A percentile compares a stretch with the other conserved stretches of the same genome.
These are phyloP conservation scores for Gnomoniopsis sp. DNA, from an alignment of 2,329 filamentous ascomycete species.

Conservation along the genomic window DNA sequence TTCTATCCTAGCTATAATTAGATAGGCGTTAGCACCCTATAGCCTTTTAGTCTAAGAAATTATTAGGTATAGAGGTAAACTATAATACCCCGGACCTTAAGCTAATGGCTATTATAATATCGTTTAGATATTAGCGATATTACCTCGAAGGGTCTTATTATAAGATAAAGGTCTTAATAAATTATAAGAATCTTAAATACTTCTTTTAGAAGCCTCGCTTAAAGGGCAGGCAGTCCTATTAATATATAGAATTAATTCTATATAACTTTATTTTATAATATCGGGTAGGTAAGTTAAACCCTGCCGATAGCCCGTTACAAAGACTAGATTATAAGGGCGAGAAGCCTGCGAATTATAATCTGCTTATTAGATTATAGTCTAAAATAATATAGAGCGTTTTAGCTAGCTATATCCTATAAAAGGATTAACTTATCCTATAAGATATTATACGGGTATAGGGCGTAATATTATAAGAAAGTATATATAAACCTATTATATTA, in stretches of 20 bases:
- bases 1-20: slow-evolving; percentile 3
- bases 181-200: slow-evolving; percentile 17
- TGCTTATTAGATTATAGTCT: too few species aligned
- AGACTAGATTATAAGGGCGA: too few species aligned
- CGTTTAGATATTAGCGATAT: too few species aligned
- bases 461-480: background rate
- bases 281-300: slow-evolving; percentile 12
- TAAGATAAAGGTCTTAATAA: slow-evolving; percentile 16
- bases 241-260: slow-evolving; percentile 1
- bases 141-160: background rate
- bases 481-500: background rate
- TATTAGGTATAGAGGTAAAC: too few species aligned
- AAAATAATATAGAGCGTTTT: background rate
- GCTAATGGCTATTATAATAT: slow-evolving; percentile 2
- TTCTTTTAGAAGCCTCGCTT: background rate
- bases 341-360: background rate
- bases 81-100: too few species aligned
- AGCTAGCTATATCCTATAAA: background rate
- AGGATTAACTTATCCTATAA: background rate
- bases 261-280: slow-evolving; percentile 18
- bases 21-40: background rate
- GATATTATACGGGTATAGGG: background rate
- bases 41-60: too few species aligned
- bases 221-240: background rate
- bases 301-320: too few species aligned